These are phyloP conservation scores for Plantago coronopus DNA, from an alignment of 305 asterid genomes.

Conservation along the genomic window DNA sequence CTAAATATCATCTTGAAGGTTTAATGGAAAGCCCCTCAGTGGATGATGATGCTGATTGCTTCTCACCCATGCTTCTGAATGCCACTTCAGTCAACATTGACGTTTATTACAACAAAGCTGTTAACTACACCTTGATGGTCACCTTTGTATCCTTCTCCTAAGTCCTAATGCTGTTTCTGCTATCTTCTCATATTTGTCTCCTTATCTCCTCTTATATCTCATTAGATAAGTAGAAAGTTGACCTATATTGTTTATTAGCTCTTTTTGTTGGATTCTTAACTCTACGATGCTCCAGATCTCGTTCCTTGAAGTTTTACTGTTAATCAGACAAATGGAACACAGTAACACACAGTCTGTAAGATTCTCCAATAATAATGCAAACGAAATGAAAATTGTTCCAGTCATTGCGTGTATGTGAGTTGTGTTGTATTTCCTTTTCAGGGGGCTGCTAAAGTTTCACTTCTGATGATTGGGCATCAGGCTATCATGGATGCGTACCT, in stretches of 20 bases:
- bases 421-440: conserved; percentile 22
- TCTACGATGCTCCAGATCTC: conserved; percentile 51
- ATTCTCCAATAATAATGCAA: conserved; percentile 10
- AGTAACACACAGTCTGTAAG: conserved; percentile 97
- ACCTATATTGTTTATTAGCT: conserved; percentile 19
- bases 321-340: conserved; percentile 98
- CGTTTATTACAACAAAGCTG: conserved; percentile 92
- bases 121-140: conserved; percentile 95
- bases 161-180: not conserved
- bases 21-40: conserved; percentile 96
- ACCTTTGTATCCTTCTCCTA: conserved; percentile 93
- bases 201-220: too few species aligned
- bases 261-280: conserved; percentile 49
- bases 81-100: conserved; percentile 90
- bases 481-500: conserved; percentile 98
- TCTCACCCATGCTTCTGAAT: conserved; percentile 86
- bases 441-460: conserved; percentile 99
- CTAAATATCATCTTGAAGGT: conserved; percentile 83
- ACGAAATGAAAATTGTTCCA: conserved; percentile 10
- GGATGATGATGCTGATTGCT: conserved; percentile 91
- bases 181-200: not conserved
- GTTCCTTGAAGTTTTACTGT: conserved; percentile 85
- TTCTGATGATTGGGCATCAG: conserved; percentile 93
- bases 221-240: not conserved
- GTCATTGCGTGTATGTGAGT: conserved; percentile 11